Evolutionary conservation across 192 early-diverging fungal genomes (phyloP), one percentile per base, ranked within the genome.

Genomic region (Chytriomyces confervae): DNA sequence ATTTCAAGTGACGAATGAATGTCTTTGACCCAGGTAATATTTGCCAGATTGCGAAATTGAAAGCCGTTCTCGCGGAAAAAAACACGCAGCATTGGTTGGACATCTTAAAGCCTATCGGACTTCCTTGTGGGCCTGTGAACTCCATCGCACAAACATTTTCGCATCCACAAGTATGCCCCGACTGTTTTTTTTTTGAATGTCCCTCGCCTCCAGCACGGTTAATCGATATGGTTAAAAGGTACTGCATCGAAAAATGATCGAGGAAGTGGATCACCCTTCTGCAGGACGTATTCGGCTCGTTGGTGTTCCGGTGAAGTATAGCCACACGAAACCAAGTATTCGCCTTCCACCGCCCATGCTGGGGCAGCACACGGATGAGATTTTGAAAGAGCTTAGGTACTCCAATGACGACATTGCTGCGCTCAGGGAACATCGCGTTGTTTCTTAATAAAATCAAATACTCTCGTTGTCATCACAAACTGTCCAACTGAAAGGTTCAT

Each of bases 361-460:
- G 13, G 97, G 96, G 48, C 89, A 97, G 77, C 96, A 98, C 84
- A 97, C 95, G 6, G 82, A 86, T n/a, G 90, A 94, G 48, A 86
- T 98, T 18, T 81, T 98, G 72, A 71, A 81, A 0, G 80, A 94
- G 10, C 81, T 95, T 23, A 90, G 90, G 1, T 96, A 95, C 79
- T 77, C 78, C 7, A 71, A 89, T 13, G 50, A 79, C 6, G 87
- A 90, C 61, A 88, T 97, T 24, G 80, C 24, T 5, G 72, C 75
- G 10, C 53, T 82, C 20, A 45, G 50, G 43, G 45, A 23, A 10
- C 29, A 62, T 72, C 7, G 60, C 46, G 60, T 74, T 13, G 23
- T 74, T 57, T 57, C 53, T 57, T 57, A 20, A 57, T n/a, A n/a
- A 20, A 13, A n/a, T 57, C 64, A 57, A 57, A n/a, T 20, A 57